phyloP scores from a whole-genome alignment of 495 filamentous ascomycete species.

The Trichoderma erinaceum region DNA sequence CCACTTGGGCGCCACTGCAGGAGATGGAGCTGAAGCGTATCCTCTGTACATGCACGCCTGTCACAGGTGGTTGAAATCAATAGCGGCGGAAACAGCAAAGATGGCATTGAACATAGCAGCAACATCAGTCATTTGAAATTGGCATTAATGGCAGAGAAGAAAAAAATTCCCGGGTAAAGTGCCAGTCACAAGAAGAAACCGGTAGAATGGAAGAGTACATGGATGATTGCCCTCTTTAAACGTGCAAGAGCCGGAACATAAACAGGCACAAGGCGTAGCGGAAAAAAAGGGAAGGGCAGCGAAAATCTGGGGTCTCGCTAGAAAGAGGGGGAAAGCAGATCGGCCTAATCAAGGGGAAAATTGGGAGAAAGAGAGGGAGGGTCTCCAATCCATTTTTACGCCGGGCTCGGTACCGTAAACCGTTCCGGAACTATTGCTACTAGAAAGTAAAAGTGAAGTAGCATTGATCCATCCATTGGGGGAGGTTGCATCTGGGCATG shows the following conservation, averaged over 20 bases:
- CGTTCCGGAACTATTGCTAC: background rate
- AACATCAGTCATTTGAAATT: background rate
- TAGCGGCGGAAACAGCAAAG: background rate
- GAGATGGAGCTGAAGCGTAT: background rate
- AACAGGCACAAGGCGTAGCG: background rate
- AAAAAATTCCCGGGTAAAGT: background rate
- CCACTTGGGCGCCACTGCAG: slow-evolving; percentile 12
- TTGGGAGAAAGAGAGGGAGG: background rate
- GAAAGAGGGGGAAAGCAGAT: background rate
- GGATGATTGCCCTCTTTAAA: background rate
- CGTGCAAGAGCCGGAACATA: background rate
- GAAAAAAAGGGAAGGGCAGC: background rate
- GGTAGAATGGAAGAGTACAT: slow-evolving; percentile 8
- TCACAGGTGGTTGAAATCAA: too few species aligned
- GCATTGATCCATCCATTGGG: background rate
- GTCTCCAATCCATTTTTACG: background rate
- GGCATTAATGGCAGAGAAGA: background rate
- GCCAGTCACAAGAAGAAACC: background rate
- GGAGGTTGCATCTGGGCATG: background rate
- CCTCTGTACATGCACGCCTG: too few species aligned
- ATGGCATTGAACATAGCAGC: background rate
- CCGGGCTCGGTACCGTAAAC: background rate
- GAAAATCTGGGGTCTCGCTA: background rate
- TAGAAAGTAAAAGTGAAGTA: background rate
- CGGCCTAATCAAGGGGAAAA: slow-evolving; percentile 11